A percentile compares a stretch with the other conserved stretches of the same genome.
Conservation (phyloP, 176 grass and related monocot genomes). For the Ampelocalamus luodianensis region DNA sequence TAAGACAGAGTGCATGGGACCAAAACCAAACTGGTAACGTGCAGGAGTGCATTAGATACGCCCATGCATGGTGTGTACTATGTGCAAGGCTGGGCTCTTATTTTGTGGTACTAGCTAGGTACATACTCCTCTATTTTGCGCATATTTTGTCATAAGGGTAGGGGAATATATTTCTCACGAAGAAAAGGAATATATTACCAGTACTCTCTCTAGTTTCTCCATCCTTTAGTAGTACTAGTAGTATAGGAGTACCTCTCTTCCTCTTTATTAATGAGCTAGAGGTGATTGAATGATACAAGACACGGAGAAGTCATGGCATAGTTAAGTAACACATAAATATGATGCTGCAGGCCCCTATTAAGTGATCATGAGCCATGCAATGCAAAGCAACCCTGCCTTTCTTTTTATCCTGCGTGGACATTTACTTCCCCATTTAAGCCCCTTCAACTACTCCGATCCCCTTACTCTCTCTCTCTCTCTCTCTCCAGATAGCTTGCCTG, state of each 20-base stretch:
- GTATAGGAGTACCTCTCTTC: background rate
- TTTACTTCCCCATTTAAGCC: slow-evolving; percentile 32
- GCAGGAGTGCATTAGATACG: background rate
- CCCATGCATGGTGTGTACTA: background rate
- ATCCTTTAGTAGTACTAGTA: background rate
- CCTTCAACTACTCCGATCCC: background rate
- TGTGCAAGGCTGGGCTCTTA: background rate
- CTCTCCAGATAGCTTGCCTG: background rate
- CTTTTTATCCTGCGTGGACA: background rate
- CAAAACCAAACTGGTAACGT: background rate
- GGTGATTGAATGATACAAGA: slow-evolving; percentile 46
- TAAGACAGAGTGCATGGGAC: background rate
- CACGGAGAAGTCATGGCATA: slow-evolving; percentile 61
- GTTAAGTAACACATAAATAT: slow-evolving; percentile 52
- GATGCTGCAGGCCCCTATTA: slow-evolving; percentile 35
- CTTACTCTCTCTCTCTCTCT: too few species aligned
- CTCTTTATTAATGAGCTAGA: background rate
- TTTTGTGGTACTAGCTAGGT: background rate
- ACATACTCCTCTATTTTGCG: background rate
- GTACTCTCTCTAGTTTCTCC: background rate
- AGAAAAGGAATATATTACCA: background rate
- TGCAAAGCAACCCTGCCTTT: background rate
- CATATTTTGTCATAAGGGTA: background rate
- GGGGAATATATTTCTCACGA: background rate
- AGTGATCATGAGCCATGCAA: slow-evolving; percentile 32